Base-by-base conservation (phyloP, 805 yeast genomes). In the Nematodospora valgi region DNA sequence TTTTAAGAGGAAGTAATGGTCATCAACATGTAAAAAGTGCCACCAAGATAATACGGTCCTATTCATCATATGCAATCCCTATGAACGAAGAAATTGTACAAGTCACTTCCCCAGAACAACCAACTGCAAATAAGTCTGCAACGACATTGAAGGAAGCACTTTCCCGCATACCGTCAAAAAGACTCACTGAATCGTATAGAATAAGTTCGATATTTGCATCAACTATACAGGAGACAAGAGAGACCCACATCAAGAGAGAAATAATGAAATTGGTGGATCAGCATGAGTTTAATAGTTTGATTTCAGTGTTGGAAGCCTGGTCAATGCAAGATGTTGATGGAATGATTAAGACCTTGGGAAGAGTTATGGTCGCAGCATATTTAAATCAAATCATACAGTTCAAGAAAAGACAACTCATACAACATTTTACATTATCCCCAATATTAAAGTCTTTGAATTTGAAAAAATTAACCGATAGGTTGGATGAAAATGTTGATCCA, bases 141-240 rank as follows among this genome's bases (percentile, higher is more conserved):
- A 28, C 33, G 11, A 9, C 32, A 27, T n/a, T n/a, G n/a, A n/a
- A n/a, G n/a, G n/a, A n/a, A n/a, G n/a, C n/a, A n/a, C n/a, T n/a
- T n/a, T n/a, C n/a, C n/a, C n/a, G n/a, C n/a, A n/a, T 41, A 20
- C 41, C 41, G 10, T 41, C 44, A n/a, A 19, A 24, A 15, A 27
- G 34, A 22, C 10, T 29, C 13, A 13, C 27, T 9, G 32, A 33
- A 20, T 32, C 41, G 17, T 38, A 30, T 23, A 29, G 30, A 11
- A 19, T 22, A 9, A 23, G 25, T 11, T 29, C 30, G 3, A 10
- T 30, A 4, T 9, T 27, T 14, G 12, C 28, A 3, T 23, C 22
- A 6, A 29, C 15, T 8, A n/a, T 34, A 7, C 7, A 4, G 15
- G 10, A 20, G 4, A 7, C 28, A 6, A 21, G 32, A 8, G 38